Evolutionary conservation across 345 rosid species (phyloP), one percentile per base, ranked within the genome.

Genomic region (Turnera subulata): DNA sequence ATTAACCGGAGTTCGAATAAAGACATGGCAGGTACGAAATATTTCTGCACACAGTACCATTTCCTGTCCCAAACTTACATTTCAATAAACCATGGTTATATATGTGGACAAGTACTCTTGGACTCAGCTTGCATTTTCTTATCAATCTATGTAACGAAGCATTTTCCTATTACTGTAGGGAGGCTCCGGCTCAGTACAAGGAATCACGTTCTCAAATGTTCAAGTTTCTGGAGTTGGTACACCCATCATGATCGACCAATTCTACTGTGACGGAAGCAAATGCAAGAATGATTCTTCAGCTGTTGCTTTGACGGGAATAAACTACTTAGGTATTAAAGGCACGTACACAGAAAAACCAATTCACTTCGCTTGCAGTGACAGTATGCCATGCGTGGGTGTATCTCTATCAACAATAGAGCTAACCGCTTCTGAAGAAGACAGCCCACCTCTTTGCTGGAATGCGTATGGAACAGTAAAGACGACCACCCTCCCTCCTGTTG

Each of bases 201-300:
- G 84, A 70, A 71, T 88, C n/a, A 80, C 79, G 76, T 92, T 92
- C 80, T 82, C 93, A 53, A 81, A 92, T 74, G 77, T 92, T 49
- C 91, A 86, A 73, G 93, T 86, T 50, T 77, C 75, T 0, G 75
- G 82, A 50, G 98, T 92, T 43, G 50, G 79, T 51, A 78, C 68
- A 46, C 96, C 96, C 1, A 92, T 92, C 12, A 59, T 88, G 72
- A 92, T 92, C 6, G 91, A 92, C 57, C 98, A 92, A 67, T 92
- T 70, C 76, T 88, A 84, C 74, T 88, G 95, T 49, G 89, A 80
- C 59, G 67, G 69, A 51, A 56, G 79, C 57, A 75, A 60, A 29
- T 92, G 96, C 76, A 59, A 51, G 46, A 88, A 86, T 48, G 59
- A 78, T 62, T 77, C 89, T 54, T 86, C 95, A 15, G 91, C 96